Conservation (phyloP, 495 filamentous ascomycete genomes). For the Daldinia decipiens region DNA sequence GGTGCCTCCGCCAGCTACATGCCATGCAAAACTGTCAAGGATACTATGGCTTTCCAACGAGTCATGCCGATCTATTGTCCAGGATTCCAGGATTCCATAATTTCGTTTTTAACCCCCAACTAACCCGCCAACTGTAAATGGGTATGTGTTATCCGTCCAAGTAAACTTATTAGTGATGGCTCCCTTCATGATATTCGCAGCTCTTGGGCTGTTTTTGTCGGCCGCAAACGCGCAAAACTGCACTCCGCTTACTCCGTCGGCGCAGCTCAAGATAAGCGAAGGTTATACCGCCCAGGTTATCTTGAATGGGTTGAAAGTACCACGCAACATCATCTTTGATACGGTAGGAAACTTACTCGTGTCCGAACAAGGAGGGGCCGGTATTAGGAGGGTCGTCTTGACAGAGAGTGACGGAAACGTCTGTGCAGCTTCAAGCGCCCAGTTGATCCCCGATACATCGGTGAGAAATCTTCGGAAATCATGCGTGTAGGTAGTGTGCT, state of each 20-base stretch:
- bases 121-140: background rate
- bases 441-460: slow-evolving; percentile 50
- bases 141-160: background rate
- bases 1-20: background rate
- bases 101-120: background rate
- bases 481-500: background rate
- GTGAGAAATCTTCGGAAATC: slow-evolving; percentile 46
- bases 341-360: slow-evolving; percentile 65
- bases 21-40: background rate
- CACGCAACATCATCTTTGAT: slow-evolving; percentile 68
- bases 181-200: slow-evolving; percentile 1
- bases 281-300: slow-evolving; percentile 66
- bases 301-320: slow-evolving; percentile 58
- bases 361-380: slow-evolving; percentile 60
- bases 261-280: slow-evolving; percentile 54
- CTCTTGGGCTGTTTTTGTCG: slow-evolving; percentile 25
- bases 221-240: slow-evolving; percentile 23
- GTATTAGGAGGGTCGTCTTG: slow-evolving; percentile 59
- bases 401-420: slow-evolving; percentile 61
- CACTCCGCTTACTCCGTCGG: slow-evolving; percentile 22
- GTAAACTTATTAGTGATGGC: slow-evolving; percentile 18
- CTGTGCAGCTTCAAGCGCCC: slow-evolving; percentile 52
- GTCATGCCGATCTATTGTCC: too few relatives aligned
- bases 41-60: background rate
- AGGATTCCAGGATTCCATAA: too few relatives aligned